A percentile compares a stretch with the other conserved stretches of the same genome.
phyloP scores from a whole-genome alignment of 1,284 basidiomycete species.

The Rhizoctonia solani region DNA sequence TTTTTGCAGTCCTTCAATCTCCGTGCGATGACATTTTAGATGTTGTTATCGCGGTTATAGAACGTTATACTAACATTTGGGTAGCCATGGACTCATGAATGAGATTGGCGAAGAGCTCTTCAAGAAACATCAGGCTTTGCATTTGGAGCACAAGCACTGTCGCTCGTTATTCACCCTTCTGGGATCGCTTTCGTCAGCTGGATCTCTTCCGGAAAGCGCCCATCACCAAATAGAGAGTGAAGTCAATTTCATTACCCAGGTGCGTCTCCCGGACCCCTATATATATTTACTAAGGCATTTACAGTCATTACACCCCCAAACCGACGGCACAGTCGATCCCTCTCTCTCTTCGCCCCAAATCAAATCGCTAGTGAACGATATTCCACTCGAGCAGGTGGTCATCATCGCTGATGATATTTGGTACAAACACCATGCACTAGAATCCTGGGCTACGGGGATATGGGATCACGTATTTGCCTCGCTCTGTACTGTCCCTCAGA shows the following conservation, averaged over 20 bases:
- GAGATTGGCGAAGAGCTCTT: conserved; percentile 63
- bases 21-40: conserved; percentile 20
- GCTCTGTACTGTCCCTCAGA: neutral
- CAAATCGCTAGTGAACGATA: conserved; percentile 60
- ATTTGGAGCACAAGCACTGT: conserved; percentile 59
- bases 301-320: conserved; percentile 54
- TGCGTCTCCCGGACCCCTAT: conserved; percentile 46
- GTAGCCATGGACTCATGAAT: conserved; percentile 67
- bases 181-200: conserved; percentile 63
- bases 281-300: neutral
- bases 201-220: conserved; percentile 56
- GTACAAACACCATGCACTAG: conserved; percentile 73
- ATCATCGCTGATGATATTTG: conserved; percentile 54
- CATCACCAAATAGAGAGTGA: conserved; percentile 64
- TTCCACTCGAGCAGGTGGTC: conserved; percentile 34
- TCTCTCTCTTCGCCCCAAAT: conserved; percentile 60
- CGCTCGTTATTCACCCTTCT: conserved; percentile 61
- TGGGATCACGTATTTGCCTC: conserved; percentile 74
- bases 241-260: conserved; percentile 61
- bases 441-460: conserved; percentile 74
- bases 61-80: conserved; percentile 57
- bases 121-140: conserved; percentile 59
- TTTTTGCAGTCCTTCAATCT: conserved; percentile 9
- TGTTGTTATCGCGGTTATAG: conserved; percentile 18
- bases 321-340: conserved; percentile 42